Base-by-base conservation (phyloP, 108 stramenopile species). In the Pseudonitzschia multistriata region DNA sequence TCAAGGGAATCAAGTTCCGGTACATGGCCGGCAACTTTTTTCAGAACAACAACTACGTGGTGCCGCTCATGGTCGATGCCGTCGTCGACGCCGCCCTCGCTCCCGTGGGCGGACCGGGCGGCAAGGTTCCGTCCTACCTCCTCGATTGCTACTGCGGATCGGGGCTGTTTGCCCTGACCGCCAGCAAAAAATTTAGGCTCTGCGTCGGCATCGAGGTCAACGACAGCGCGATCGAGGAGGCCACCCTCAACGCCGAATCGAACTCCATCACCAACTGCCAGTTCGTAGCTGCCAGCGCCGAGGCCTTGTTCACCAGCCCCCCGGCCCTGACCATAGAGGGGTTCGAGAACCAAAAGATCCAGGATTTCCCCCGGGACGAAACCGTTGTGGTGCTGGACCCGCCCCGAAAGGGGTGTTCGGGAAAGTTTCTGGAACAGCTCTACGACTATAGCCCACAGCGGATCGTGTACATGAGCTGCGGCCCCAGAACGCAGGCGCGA, bases 81-180 rank as follows among this genome's bases (percentile, higher is more conserved):
- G 96, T 99, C 21, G 69, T 96, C 10, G 64, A 78, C 3, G 79
- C 78, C 22, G 86, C 92, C 29, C 37, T 62, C 3, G 53, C n/a
- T 5, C 77, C 77, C 24, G 31, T 49, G 5, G 45, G 29, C 27
- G 37, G 37, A 5, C 28, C 22, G 30, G 49, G 42, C 17, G 39
- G 34, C 7, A 49, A 63, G 6, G 65, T 33, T 25, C 71, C 77
- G 15, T 55, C 77, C 0, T 88, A 94, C 75, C 70, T 99, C 10
- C 85, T 96, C 29, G 98, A 99, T 39, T 95, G 96, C 45, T 99
- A 99, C 65, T 99, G 98, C 64, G 98, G 97, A n/a, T 91, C 90
- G 2, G 98, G 98, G 22, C 64, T 99, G 24, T 99, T 99, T 73
- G 83, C 88, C 5, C 49, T 99, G 17, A 83, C 81, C 7, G 92